Evolutionary conservation across 2,329 filamentous ascomycete genomes (phyloP), one percentile per base, ranked within the genome.

Genomic region (Hypoxylon sp.): DNA sequence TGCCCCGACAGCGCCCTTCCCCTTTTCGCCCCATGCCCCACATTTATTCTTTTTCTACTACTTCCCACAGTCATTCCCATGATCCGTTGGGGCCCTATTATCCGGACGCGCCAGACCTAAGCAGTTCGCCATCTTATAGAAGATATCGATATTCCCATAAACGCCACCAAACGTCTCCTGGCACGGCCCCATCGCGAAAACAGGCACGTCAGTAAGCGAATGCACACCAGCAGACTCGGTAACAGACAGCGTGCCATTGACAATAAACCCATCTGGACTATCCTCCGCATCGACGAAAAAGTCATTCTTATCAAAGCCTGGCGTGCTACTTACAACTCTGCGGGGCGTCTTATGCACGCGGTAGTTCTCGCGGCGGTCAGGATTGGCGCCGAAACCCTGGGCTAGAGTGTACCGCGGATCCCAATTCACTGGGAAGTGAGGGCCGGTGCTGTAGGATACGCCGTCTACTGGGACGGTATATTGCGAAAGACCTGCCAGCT

Each of bases 371-470:
- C 92, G 86, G 74, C 86, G 88, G 78, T 97, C 93, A 0, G 93
- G 93, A 76, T 87, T 86, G 33, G 92, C 92, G 53, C 85, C 88
- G 35, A 93, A 80, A 57, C 93, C 93, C 44, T 89, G 86, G 62
- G 92, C 92, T 55, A 97, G 88, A 64, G 92, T 91, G 81, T 95
- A 96, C 33, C 93, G 88, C 13, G 93, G 93, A 78, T 93, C 91
- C 93, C 93, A 96, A 83, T 93, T 94, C 69, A 87, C 84, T 19
- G 93, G 93, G 85, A 96, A 97, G 82, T 92, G 88, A 73, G 88
- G 85, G 57, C 91, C 91, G 22, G 92, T 92, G 74, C 86, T 86
- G 84, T 95, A 95, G 63, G 87, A 87, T 71, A 92, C 85, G 66
- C 87, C 86, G 39, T 83, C 80, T 2, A 82, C 81, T 60, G 84